These are phyloP conservation scores for Marchantia polymorpha DNA, from an alignment of 225 moss, liverwort and hornwort species.

Conservation along the genomic window DNA sequence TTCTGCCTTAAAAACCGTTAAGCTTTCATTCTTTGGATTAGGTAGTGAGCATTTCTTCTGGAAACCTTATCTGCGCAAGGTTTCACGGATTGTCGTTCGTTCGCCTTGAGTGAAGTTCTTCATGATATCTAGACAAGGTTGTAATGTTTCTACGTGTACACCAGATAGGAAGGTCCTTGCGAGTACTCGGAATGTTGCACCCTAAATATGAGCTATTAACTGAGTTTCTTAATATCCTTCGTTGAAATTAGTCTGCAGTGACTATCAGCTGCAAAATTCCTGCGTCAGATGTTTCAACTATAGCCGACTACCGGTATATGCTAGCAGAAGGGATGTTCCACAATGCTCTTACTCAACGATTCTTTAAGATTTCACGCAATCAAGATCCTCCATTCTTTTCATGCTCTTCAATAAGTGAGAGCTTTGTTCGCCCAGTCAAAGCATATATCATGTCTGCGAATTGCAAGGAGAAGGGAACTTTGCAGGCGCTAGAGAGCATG, in stretches of 20 bases:
- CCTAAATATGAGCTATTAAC: background rate
- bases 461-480: constrained; percentile 86
- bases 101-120: no score
- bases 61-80: no score
- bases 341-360: constrained; percentile 84
- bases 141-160: background rate
- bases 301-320: constrained; percentile 74
- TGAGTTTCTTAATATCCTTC: background rate
- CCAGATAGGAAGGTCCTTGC: background rate
- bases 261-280: constrained; percentile 97
- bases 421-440: constrained; percentile 81
- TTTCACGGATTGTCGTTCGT: no score
- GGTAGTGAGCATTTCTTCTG: no score
- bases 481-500: constrained; percentile 84
- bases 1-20: background rate
- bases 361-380: constrained; percentile 83
- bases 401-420: constrained; percentile 70
- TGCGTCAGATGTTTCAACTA: constrained; percentile 58
- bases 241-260: constrained; percentile 67
- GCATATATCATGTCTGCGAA: constrained; percentile 87
- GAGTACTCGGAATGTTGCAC: background rate
- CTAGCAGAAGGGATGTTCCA: constrained; percentile 94
- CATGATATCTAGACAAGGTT: no score
- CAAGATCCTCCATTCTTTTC: constrained; percentile 89
- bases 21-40: no score